A percentile compares a stretch with the other conserved stretches of the same genome.
phyloP scores from a whole-genome alignment of 2,329 filamentous ascomycete genomes.

The Drechslerella coelobrocha region DNA sequence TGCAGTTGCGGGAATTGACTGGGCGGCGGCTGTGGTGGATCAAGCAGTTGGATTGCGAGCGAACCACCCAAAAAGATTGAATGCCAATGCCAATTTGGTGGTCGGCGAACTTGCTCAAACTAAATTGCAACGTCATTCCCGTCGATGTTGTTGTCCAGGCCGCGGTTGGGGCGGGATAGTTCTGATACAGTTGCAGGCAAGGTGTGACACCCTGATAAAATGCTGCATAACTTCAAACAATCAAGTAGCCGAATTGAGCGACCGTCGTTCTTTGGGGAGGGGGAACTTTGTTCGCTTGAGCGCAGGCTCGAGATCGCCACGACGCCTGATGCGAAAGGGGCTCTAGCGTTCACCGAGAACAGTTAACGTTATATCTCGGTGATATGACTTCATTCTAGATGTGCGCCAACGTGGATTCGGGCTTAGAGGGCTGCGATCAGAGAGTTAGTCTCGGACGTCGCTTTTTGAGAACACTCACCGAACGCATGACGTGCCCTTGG shows the following conservation, averaged over 20 bases:
- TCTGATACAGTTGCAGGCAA: slow-evolving; percentile 20
- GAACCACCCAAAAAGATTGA: slow-evolving; percentile 18
- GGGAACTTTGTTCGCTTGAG: slow-evolving; percentile 17
- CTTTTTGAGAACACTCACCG: no score
- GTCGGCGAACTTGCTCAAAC: slow-evolving; percentile 43
- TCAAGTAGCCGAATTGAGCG: slow-evolving; percentile 42
- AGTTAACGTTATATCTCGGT: background rate
- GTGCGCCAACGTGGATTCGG: background rate
- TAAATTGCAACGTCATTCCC: slow-evolving; percentile 17
- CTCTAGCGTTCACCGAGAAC: background rate
- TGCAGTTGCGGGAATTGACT: background rate
- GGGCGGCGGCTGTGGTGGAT: slow-evolving; percentile 23
- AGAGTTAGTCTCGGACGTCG: no score
- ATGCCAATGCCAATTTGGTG: slow-evolving; percentile 13
- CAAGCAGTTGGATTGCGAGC: slow-evolving; percentile 8
- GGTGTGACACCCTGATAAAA: slow-evolving; percentile 49
- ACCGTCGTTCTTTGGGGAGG: slow-evolving; percentile 6
- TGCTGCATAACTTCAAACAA: slow-evolving; percentile 48
- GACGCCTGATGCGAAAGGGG: background rate
- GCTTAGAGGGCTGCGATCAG: no score
- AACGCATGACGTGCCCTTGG: no score
- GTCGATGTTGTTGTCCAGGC: slow-evolving; percentile 14
- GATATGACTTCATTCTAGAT: background rate
- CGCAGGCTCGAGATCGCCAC: slow-evolving; percentile 29
- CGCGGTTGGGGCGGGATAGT: slow-evolving; percentile 22